These are phyloP conservation scores for Penicillium bialowiezense DNA, from an alignment of 495 filamentous ascomycete genomes.

Conservation along the genomic window DNA sequence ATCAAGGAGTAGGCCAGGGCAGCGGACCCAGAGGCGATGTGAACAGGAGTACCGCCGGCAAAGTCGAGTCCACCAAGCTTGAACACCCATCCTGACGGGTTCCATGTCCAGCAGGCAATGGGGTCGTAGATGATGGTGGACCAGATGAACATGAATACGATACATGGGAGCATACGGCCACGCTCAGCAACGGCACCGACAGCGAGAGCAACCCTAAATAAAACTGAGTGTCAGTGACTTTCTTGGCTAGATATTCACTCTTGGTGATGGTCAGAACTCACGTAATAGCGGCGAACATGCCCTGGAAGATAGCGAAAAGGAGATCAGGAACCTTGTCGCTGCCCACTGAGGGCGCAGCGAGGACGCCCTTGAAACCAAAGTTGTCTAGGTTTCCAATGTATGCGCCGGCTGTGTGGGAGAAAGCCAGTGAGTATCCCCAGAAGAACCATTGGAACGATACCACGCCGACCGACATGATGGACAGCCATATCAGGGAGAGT, in stretches of 20 bases:
- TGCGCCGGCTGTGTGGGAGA: constrained; percentile 77
- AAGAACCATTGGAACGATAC: constrained; percentile 98
- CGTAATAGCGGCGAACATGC: constrained; percentile 97
- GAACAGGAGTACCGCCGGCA: constrained; percentile 93
- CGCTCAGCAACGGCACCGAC: constrained; percentile 91
- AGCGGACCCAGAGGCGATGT: constrained; percentile 87
- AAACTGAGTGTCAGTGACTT: constrained; percentile 5
- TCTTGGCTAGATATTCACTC: not conserved
- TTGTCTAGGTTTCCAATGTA: constrained; percentile 86
- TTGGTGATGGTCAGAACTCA: constrained; percentile 40
- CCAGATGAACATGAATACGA: constrained; percentile 98
- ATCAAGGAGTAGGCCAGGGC: constrained; percentile 85
- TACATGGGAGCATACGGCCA: constrained; percentile 88
- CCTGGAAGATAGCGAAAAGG: constrained; percentile 90
- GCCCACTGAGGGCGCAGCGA: constrained; percentile 79
- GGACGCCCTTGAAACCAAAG: constrained; percentile 78
- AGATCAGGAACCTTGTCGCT: constrained; percentile 82
- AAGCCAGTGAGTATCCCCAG: constrained; percentile 95
- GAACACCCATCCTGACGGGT: constrained; percentile 78
- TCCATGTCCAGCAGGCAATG: constrained; percentile 99
- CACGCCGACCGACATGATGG: constrained; percentile 91
- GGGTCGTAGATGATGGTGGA: constrained; percentile 91
- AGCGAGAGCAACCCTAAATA: constrained; percentile 72
- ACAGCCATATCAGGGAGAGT: constrained; percentile 91
- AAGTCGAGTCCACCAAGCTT: constrained; percentile 89